Conservation (phyloP, 2,329 filamentous ascomycete species). For the Aphanocladium album region DNA sequence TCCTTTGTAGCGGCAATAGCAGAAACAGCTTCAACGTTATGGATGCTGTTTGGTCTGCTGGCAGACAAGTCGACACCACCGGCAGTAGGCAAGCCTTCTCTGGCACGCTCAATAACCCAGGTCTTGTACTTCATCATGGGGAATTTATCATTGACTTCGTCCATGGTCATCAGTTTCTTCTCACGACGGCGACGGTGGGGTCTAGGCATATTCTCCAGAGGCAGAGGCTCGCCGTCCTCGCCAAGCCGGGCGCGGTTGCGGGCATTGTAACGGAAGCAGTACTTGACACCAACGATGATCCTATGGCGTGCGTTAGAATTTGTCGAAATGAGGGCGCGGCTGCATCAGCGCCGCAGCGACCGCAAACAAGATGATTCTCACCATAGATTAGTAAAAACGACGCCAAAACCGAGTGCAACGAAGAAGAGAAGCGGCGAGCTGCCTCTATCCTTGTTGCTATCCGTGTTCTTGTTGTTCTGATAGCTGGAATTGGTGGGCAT, state of each 20-base stretch:
- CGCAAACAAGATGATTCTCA: slow-evolving; percentile 42
- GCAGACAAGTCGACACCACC: slow-evolving; percentile 75
- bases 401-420: slow-evolving; percentile 91
- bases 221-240: slow-evolving; percentile 83
- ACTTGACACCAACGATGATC: slow-evolving; percentile 99
- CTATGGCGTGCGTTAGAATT: slow-evolving; percentile 43
- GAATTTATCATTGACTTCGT: slow-evolving; percentile 97
- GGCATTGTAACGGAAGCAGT: slow-evolving; percentile 97
- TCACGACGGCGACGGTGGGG: slow-evolving; percentile 83
- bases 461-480: slow-evolving; percentile 15
- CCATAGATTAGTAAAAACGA: slow-evolving; percentile 98
- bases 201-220: slow-evolving; percentile 76
- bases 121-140: slow-evolving; percentile 94
- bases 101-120: slow-evolving; percentile 80
- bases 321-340: not conserved
- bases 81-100: slow-evolving; percentile 74
- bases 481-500: slow-evolving; percentile 18
- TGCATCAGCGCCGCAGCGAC: not conserved
- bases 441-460: slow-evolving; percentile 21
- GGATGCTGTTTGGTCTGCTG: slow-evolving; percentile 69
- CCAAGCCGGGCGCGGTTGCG: slow-evolving; percentile 74
- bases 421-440: slow-evolving; percentile 64
- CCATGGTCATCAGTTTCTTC: slow-evolving; percentile 99
- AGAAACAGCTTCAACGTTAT: slow-evolving; percentile 56
- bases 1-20: slow-evolving; percentile 41